Conservation (phyloP, 2,329 filamentous ascomycete species). For the Cladosporium halotolerans region DNA sequence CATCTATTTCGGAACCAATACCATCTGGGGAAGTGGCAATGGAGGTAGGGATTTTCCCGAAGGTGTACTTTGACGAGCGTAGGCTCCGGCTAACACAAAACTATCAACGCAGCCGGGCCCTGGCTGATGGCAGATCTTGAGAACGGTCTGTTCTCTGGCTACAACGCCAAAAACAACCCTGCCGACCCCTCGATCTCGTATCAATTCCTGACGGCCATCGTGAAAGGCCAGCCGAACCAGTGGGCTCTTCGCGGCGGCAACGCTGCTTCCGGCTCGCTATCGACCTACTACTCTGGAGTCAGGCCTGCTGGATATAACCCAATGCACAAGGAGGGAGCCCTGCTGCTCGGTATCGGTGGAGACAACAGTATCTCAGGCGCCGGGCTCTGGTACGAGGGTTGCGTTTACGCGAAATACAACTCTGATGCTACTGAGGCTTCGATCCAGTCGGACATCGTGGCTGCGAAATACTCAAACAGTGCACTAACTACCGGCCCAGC, state of each 20-base stretch:
- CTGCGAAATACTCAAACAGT: conserved; percentile 48
- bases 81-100: too few relatives aligned
- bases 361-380: conserved; percentile 56
- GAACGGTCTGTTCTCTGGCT: conserved; percentile 59
- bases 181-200: conserved; percentile 47
- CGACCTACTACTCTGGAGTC: conserved; percentile 54
- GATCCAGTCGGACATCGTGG: conserved; percentile 49
- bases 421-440: conserved; percentile 51
- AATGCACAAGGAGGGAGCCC: conserved; percentile 60
- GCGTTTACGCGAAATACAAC: conserved; percentile 58
- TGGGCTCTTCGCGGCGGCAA: conserved; percentile 58
- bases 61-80: too few relatives aligned
- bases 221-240: conserved; percentile 52
- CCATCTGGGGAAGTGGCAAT: conserved; percentile 50
- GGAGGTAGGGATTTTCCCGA: conserved; percentile 31
- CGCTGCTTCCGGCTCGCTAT: conserved; percentile 47
- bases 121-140: conserved; percentile 67
- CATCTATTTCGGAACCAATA: conserved; percentile 57
- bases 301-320: conserved; percentile 54
- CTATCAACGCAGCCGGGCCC: conserved; percentile 38
- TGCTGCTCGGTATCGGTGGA: conserved; percentile 65
- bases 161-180: conserved; percentile 41
- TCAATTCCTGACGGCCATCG: conserved; percentile 51
- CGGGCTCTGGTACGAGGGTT: conserved; percentile 52
- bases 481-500: conserved; percentile 45